Base-by-base conservation (phyloP, 2,329 filamentous ascomycete genomes). In the Colletotrichum lindemuthianum region DNA sequence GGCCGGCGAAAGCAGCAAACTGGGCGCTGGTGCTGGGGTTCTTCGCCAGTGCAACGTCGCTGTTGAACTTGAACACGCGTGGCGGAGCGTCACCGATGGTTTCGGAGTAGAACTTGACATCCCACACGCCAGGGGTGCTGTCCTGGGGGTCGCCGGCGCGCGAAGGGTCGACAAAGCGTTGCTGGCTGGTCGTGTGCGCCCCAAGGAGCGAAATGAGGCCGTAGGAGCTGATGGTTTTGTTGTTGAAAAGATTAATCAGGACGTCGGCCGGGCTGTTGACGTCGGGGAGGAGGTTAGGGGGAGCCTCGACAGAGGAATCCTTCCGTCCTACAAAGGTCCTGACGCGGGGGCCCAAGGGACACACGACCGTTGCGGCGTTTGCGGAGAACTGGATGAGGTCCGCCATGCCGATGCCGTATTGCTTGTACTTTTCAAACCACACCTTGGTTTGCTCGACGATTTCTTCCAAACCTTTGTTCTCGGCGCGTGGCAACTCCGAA, bases 161-260 rank as follows among this genome's bases (percentile, higher is more conserved):
- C 3, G 69, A 63, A 0, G 70, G 41, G 67, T 84, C 77, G 67
- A 80, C 77, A 41, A 79, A 78, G 66, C 77, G 77, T 70, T 86
- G 83, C 67, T 80, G 79, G 1, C 81, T 81, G 3, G 81, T 79
- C 2, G 81, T 82, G 69, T 87, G 85, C 0, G 85, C 84, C 45
- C 85, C 85, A 6, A 87, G 72, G 1, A 87, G 79, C 4, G 85
- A 84, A 2, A 82, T 81, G 2, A 86, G 78, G 13, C 83, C 82
- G 40, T 79, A 78, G 0, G 80, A 77, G 15, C 72, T 75, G 66
- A 87, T 84, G 2, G 83, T 85, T 73, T 87, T 87, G 68, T 80
- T 77, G 36, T 74, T 69, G 73, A 86, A 87, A 6, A 84, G 74
- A 15, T 75, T 70, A 60, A 86, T 78, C 41, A 86, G 74, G 9